Conservation (phyloP, 73 alveolate genomes). For the Paramecium bursaria region DNA sequence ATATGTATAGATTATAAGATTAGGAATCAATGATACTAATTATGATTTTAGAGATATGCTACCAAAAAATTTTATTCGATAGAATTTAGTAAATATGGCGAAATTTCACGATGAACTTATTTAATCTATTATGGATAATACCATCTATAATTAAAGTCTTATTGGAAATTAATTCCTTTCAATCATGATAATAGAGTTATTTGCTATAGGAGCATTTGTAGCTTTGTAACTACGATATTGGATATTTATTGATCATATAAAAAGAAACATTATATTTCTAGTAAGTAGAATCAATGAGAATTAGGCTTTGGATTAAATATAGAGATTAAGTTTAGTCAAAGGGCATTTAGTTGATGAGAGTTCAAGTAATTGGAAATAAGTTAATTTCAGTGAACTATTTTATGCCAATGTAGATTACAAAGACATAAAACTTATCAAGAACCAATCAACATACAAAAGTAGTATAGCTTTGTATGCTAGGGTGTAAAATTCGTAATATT, state of each 20-base stretch:
- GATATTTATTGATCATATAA: slow-evolving; percentile 14
- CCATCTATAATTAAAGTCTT: background rate
- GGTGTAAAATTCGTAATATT: background rate
- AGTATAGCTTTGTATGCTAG: slow-evolving; percentile 2
- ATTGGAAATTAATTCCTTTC: background rate
- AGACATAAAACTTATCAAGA: background rate
- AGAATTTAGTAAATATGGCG: background rate
- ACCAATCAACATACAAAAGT: background rate
- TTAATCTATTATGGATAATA: background rate
- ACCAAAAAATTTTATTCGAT: background rate
- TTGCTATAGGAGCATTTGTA: background rate
- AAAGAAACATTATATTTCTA: background rate
- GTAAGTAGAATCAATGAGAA: slow-evolving; percentile 7
- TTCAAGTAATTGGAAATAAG: background rate
- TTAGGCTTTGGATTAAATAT: slow-evolving; percentile 22
- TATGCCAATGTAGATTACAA: background rate
- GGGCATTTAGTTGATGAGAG: background rate
- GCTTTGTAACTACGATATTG: background rate
- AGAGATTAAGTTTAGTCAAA: background rate
- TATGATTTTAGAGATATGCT: slow-evolving; percentile 1
- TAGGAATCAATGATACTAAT: no score
- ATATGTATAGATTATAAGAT: no score
- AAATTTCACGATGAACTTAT: background rate
- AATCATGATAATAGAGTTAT: background rate
- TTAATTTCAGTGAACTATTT: background rate